Conservation (phyloP, 2,329 filamentous ascomycete species). For the Penicillium sp. region DNA sequence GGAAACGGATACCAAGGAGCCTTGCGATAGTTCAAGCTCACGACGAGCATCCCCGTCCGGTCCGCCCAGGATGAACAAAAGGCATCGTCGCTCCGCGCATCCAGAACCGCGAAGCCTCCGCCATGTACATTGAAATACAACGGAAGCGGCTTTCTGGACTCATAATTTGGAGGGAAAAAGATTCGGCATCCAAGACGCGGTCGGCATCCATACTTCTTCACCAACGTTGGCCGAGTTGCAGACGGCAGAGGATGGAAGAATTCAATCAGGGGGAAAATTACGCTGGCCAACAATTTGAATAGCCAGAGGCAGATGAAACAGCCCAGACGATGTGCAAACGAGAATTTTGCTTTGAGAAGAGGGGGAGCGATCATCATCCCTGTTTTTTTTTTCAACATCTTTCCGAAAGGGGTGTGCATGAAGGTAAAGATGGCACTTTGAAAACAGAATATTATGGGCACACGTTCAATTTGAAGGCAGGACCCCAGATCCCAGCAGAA, state of each 20-base stretch:
- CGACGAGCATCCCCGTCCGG: slow-evolving; percentile 7
- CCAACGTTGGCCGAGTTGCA: background rate
- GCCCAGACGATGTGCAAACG: background rate
- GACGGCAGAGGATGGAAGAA: background rate
- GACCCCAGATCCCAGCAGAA: background rate
- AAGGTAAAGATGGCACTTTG: no score
- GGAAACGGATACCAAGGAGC: slow-evolving; percentile 3
- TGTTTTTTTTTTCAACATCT: background rate
- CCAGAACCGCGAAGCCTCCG: background rate
- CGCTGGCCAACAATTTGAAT: background rate
- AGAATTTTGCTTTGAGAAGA: background rate
- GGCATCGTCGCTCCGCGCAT: slow-evolving; percentile 2
- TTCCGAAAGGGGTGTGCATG: no score
- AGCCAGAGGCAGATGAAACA: background rate
- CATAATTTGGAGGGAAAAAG: slow-evolving; percentile 3
- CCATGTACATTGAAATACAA: background rate
- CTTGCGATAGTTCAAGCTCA: slow-evolving; percentile 9
- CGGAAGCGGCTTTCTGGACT: background rate
- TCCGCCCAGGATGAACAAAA: slow-evolving; percentile 5
- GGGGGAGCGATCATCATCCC: background rate
- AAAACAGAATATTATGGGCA: background rate
- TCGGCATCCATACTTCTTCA: slow-evolving; percentile 3
- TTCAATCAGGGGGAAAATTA: background rate
- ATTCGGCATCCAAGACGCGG: slow-evolving; percentile 2
- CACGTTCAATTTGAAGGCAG: background rate